A percentile compares a stretch with the other conserved stretches of the same genome.
These are phyloP conservation scores for Xylariaceae sp. DNA, from an alignment of 2,329 filamentous ascomycete species.

Conservation along the genomic window DNA sequence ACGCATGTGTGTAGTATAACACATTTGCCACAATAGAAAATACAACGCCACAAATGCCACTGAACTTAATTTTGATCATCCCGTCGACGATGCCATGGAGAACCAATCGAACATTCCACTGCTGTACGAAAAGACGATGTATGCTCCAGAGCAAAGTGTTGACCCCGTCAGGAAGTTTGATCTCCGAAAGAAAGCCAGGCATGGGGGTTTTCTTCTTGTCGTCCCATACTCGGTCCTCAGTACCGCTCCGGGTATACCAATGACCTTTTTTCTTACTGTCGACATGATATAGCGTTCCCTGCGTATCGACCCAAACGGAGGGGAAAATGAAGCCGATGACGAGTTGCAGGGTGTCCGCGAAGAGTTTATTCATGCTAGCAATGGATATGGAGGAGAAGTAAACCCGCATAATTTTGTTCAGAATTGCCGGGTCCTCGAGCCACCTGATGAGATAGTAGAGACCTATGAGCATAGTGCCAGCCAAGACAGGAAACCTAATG, in stretches of 20 bases:
- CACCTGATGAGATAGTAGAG: slow-evolving; percentile 88
- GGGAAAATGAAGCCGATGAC: slow-evolving; percentile 67
- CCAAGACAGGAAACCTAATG: slow-evolving; percentile 75
- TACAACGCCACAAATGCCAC: slow-evolving; percentile 51
- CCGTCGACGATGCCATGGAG: slow-evolving; percentile 47
- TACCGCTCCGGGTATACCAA: slow-evolving; percentile 28
- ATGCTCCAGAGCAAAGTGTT: slow-evolving; percentile 42
- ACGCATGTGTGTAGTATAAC: slow-evolving; percentile 61
- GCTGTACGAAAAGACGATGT: slow-evolving; percentile 44
- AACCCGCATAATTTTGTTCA: slow-evolving; percentile 76
- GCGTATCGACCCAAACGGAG: slow-evolving; percentile 51
- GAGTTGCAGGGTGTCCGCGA: slow-evolving; percentile 66
- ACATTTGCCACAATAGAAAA: slow-evolving; percentile 50
- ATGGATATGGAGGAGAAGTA: slow-evolving; percentile 80
- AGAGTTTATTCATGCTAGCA: slow-evolving; percentile 66
- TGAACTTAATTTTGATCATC: slow-evolving; percentile 49
- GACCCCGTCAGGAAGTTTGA: slow-evolving; percentile 25
- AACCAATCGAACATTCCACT: slow-evolving; percentile 46
- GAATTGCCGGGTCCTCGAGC: slow-evolving; percentile 70
- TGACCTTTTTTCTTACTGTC: slow-evolving; percentile 39
- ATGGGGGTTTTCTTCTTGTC: slow-evolving; percentile 35
- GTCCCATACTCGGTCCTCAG: slow-evolving; percentile 26
- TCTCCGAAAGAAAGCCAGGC: slow-evolving; percentile 34
- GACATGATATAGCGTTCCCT: slow-evolving; percentile 41
- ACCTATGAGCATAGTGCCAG: slow-evolving; percentile 63